These are phyloP conservation scores for Exophiala dermatitidis DNA, from an alignment of 2,329 filamentous ascomycete species.

Conservation along the genomic window DNA sequence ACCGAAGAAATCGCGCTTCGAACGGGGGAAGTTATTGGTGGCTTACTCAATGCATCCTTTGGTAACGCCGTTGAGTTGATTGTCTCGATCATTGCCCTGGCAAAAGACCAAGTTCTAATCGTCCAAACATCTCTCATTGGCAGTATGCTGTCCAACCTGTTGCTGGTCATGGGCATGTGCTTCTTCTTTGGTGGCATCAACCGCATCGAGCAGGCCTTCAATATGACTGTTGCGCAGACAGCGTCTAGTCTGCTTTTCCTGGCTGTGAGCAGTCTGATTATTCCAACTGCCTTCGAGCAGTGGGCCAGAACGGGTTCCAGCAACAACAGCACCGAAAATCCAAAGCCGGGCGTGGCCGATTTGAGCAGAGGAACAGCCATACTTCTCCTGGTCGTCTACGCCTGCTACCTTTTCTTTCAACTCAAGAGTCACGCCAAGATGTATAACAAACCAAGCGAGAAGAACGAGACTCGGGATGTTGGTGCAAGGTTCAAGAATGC, in stretches of 20 bases:
- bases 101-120: conserved; percentile 67
- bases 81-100: conserved; percentile 75
- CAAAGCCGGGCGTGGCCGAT: conserved; percentile 21
- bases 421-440: conserved; percentile 74
- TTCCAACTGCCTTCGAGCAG: conserved; percentile 76
- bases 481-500: conserved; percentile 22
- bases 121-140: conserved; percentile 90
- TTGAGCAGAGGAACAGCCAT: conserved; percentile 49
- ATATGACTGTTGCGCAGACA: conserved; percentile 84
- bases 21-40: conserved; percentile 78
- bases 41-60: conserved; percentile 83
- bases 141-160: conserved; percentile 81
- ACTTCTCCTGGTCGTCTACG: conserved; percentile 78
- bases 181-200: conserved; percentile 83
- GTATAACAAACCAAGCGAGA: conserved; percentile 73
- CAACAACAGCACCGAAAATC: conserved; percentile 8
- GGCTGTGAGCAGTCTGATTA: conserved; percentile 73
- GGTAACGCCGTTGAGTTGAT: conserved; percentile 88
- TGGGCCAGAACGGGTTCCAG: conserved; percentile 38
- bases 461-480: conserved; percentile 55
- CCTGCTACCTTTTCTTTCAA: conserved; percentile 80
- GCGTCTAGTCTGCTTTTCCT: conserved; percentile 73
- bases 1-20: conserved; percentile 80
- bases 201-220: conserved; percentile 78
- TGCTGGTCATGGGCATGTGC: conserved; percentile 84